A percentile compares a stretch with the other conserved stretches of the same genome.
Evolutionary conservation across 2,329 filamentous ascomycete species (phyloP).

Genomic region (Pestalotiopsis sp.): DNA sequence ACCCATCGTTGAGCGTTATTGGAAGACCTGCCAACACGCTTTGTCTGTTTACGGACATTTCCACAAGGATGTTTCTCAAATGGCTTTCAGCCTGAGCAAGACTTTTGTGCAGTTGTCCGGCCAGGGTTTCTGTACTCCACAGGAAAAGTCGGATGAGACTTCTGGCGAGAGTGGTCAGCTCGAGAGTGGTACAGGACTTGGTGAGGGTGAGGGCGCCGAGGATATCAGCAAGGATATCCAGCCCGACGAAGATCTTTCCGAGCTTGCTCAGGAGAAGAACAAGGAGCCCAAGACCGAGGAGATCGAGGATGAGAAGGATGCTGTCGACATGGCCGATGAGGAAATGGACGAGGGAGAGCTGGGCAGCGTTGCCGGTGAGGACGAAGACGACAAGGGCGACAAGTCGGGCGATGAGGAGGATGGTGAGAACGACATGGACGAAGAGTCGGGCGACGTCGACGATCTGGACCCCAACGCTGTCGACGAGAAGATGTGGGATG

Average conservation of each 20-base stretch:
- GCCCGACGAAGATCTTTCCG: conserved; percentile 89
- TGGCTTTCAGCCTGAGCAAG: conserved; percentile 75
- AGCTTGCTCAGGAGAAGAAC: conserved; percentile 84
- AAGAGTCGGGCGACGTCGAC: conserved; percentile 88
- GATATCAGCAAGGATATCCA: conserved; percentile 98
- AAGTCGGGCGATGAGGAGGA: conserved; percentile 67
- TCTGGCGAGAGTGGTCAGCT: conserved; percentile 75
- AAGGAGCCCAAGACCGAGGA: conserved; percentile 58
- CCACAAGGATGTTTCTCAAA: conserved; percentile 72
- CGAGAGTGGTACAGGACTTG: conserved; percentile 89
- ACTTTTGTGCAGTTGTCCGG: conserved; percentile 78
- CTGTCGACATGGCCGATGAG: conserved; percentile 89
- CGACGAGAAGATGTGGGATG: conserved; percentile 99
- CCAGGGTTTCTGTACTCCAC: conserved; percentile 89
- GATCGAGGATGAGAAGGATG: conserved; percentile 80
- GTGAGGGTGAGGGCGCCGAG: conserved; percentile 92
- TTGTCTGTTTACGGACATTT: conserved; percentile 62
- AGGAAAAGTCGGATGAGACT: conserved; percentile 75
- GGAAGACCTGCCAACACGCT: conserved; percentile 59
- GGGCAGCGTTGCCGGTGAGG: conserved; percentile 64
- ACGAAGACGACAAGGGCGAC: conserved; percentile 62
- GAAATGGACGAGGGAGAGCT: conserved; percentile 82
- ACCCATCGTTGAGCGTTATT: conserved; percentile 78
- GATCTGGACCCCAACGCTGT: conserved; percentile 87
- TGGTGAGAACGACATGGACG: conserved; percentile 77